phyloP scores from a whole-genome alignment of 306 rosid species.

The Inga oerstediana region DNA sequence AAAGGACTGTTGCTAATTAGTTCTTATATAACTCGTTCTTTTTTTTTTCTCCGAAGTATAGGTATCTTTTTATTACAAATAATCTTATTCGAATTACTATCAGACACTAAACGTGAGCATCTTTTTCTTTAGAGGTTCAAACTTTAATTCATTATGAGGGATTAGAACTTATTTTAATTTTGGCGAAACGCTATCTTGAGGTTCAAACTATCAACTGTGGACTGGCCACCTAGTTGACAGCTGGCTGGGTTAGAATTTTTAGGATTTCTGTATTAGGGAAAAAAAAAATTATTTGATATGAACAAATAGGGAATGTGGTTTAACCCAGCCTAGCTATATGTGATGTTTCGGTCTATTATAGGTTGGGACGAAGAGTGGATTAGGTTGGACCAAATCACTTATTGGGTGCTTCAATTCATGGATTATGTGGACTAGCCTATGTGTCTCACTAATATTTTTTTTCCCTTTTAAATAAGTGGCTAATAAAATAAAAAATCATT shows the following conservation, averaged over 20 bases:
- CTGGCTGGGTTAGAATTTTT: background rate
- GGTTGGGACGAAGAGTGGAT: background rate
- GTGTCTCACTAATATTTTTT: background rate
- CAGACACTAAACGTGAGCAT: too few relatives aligned
- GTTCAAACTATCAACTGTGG: too few relatives aligned
- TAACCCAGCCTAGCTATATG: background rate
- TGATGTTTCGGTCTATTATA: background rate
- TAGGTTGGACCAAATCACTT: background rate
- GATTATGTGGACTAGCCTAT: background rate
- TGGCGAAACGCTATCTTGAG: background rate
- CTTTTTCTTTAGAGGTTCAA: accelerated
- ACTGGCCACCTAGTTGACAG: background rate
- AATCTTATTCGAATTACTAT: too few relatives aligned
- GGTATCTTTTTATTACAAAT: accelerated
- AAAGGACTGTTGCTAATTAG: too few relatives aligned
- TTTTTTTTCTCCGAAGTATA: too few relatives aligned
- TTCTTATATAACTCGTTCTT: too few relatives aligned
- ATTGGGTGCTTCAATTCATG: background rate
- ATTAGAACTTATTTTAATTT: too few relatives aligned
- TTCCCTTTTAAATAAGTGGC: background rate
- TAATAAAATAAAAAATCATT: background rate
- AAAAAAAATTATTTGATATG: background rate
- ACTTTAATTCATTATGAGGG: too few relatives aligned
- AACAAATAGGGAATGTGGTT: background rate
- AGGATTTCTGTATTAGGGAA: background rate